Percentiles rank a stretch among this genome's conserved stretches.
phyloP scores from a whole-genome alignment of 2,329 filamentous ascomycete species.

The Saccharata proteae region DNA sequence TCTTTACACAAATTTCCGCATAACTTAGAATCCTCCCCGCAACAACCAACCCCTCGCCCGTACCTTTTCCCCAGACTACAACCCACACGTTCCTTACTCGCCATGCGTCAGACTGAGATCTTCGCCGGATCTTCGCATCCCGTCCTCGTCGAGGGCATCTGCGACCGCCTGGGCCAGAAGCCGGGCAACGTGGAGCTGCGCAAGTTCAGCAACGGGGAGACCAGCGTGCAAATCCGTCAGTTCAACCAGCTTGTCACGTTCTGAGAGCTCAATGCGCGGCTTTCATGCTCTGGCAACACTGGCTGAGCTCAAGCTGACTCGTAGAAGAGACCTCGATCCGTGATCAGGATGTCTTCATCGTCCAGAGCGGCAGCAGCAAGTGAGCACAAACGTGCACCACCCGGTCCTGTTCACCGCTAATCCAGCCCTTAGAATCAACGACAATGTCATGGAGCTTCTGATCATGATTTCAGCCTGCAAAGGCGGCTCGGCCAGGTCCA shows the following conservation, averaged over 20 bases:
- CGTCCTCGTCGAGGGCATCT: conserved; percentile 51
- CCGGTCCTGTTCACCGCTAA: conserved; percentile 11
- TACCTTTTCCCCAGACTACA: conserved; percentile 14
- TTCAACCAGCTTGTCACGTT: conserved; percentile 3
- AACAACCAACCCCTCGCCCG: conserved; percentile 8
- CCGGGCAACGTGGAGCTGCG: conserved; percentile 48
- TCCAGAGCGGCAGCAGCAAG: conserved; percentile 88
- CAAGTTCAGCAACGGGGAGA: conserved; percentile 61
- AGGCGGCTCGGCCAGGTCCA: conserved; percentile 89
- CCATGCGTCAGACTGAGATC: conserved; percentile 55
- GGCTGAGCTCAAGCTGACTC: conserved; percentile 5
- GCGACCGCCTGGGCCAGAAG: conserved; percentile 50
- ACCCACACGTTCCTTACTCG: not conserved
- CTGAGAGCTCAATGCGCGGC: conserved; percentile 2
- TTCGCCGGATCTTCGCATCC: conserved; percentile 57
- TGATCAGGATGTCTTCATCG: conserved; percentile 97
- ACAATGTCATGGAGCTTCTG: conserved; percentile 96
- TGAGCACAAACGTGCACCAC: conserved; percentile 17
- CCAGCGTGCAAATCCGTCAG: conserved; percentile 52
- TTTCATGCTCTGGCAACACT: too few species aligned
- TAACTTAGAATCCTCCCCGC: too few species aligned
- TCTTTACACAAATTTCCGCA: too few species aligned
- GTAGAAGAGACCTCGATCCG: conserved; percentile 54
- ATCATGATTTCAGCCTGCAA: conserved; percentile 99
- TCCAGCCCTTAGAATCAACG: conserved; percentile 57